These are phyloP conservation scores for Lophiostoma macrostomum DNA, from an alignment of 495 filamentous ascomycete genomes.

Conservation along the genomic window DNA sequence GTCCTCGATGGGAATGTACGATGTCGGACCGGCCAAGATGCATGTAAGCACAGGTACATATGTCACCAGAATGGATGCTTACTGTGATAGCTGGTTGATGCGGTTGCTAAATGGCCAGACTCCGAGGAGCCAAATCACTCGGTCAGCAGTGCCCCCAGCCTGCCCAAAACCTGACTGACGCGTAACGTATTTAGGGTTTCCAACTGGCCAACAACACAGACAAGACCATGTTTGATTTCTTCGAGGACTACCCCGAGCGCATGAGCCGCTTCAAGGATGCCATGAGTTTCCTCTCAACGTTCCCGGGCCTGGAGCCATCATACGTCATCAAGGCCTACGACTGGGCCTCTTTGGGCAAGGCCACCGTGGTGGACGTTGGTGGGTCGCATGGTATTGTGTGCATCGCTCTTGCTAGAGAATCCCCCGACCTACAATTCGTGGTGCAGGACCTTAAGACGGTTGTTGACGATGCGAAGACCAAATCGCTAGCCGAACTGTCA, in stretches of 20 bases:
- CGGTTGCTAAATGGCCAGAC: constrained; percentile 15
- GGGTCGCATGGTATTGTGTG: constrained; percentile 17
- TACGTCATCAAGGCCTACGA: constrained; percentile 9
- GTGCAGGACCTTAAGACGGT: constrained; percentile 28
- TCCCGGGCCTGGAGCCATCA: constrained; percentile 4
- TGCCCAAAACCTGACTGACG: constrained; percentile 4
- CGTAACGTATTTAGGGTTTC: constrained; percentile 3
- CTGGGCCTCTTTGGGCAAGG: constrained; percentile 3
- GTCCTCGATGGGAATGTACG: constrained; percentile 5
- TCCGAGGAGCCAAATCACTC: constrained; percentile 17
- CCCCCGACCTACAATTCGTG: constrained; percentile 18
- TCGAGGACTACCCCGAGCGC: constrained; percentile 7
- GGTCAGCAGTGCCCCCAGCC: constrained; percentile 1
- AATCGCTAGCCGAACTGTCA: constrained; percentile 11
- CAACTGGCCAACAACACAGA: constrained; percentile 4
- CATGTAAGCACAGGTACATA: constrained; percentile 5
- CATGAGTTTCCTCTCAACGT: constrained; percentile 13
- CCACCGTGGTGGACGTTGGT: constrained; percentile 21
- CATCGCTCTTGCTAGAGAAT: constrained; percentile 14
- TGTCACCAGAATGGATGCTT: constrained; percentile 2
- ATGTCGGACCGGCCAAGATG: constrained; percentile 9
- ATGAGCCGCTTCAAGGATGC: constrained; percentile 8
- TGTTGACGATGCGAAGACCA: constrained; percentile 32
- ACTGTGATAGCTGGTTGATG: constrained; percentile 9
- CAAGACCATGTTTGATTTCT: constrained; percentile 9